A percentile compares a stretch with the other conserved stretches of the same genome.
phyloP scores from a whole-genome alignment of 1,139 yeast genomes.

The Groenewaldozyma sp. region DNA sequence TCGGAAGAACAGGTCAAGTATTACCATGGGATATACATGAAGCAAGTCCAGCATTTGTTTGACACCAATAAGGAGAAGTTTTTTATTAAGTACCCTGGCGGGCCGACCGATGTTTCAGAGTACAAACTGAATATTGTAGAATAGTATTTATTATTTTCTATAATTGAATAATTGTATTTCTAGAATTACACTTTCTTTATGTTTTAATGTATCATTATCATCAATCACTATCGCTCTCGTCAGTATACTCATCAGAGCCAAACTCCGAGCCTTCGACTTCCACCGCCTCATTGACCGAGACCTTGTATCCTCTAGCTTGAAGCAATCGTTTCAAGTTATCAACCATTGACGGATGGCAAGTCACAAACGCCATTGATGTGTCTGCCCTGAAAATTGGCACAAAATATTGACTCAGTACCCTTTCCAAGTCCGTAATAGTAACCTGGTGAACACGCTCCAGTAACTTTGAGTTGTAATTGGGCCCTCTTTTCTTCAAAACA shows the following conservation, averaged over 20 bases:
- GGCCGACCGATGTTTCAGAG: slow-evolving; percentile 6
- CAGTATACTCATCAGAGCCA: slow-evolving; percentile 17
- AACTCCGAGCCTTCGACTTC: slow-evolving; percentile 28
- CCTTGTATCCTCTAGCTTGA: slow-evolving; percentile 47
- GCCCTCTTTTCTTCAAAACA: slow-evolving; percentile 61
- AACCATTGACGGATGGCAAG: slow-evolving; percentile 62
- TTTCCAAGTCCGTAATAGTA: slow-evolving; percentile 46
- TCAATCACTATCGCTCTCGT: slow-evolving; percentile 6
- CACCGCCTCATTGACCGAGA: slow-evolving; percentile 35
- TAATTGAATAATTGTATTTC: no score
- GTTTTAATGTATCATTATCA: not conserved
- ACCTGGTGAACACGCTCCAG: slow-evolving; percentile 31
- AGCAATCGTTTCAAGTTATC: slow-evolving; percentile 43
- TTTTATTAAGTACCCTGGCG: slow-evolving; percentile 13
- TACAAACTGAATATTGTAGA: slow-evolving; percentile 17
- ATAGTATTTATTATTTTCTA: no score
- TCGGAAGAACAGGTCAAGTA: slow-evolving; percentile 46
- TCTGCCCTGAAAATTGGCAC: slow-evolving; percentile 44
- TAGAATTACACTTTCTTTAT: not conserved
- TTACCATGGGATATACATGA: slow-evolving; percentile 66
- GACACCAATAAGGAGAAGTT: slow-evolving; percentile 58
- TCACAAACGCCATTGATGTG: slow-evolving; percentile 53
- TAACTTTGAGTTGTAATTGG: slow-evolving; percentile 42
- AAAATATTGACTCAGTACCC: slow-evolving; percentile 45
- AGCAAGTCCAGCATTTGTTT: slow-evolving; percentile 55